Evolutionary conservation across 352 stramenopile species (phyloP), one percentile per base, ranked within the genome.

Genomic region (Thalassiosira sp.): DNA sequence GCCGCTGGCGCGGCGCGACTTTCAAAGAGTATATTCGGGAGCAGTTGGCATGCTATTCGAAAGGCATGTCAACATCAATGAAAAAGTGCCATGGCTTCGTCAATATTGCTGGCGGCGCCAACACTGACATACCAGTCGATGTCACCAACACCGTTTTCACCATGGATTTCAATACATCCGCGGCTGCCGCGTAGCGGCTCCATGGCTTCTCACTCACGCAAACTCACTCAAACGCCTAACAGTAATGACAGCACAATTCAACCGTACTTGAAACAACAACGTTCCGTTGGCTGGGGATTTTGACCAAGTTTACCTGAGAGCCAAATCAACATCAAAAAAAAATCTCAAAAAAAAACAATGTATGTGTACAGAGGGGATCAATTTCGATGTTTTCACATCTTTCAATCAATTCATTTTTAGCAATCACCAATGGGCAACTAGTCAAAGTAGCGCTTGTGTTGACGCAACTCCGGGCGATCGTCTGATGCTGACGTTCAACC

Each of bases 21-120:
- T 78, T 72, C 22, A 62, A 56, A 20, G 58, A 72, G 31, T 78
- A 78, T 20, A 66, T 78, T 20, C 7, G 40, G 1, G 68, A 76
- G 6, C 2, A 57, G n/a, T 52, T 76, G 10, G 13, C 16, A 5
- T 22, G 22, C 15, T 71, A 59, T 53, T 63, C 24, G 5, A 35
- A 35, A 11, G 68, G 51, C n/a, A 72, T 69, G 58, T 67, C 56
- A 3, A 16, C 7, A 11, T 31, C 3, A 11, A 73, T 66, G 53
- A 37, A 40, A 15, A 49, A 53, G 18, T 25, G 8, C 0, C 61
- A 61, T 18, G 22, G 27, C 2, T 52, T 48, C 52, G 54, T 25
- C 5, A 35, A 52, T 63, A 16, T 40, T 5, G 33, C 10, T 5
- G 54, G 40, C n/a, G 15, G 33, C 18, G 27, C 7, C 16, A 11